Base-by-base conservation (phyloP, 116 monocot genomes). In the Posidonia oceanica region DNA sequence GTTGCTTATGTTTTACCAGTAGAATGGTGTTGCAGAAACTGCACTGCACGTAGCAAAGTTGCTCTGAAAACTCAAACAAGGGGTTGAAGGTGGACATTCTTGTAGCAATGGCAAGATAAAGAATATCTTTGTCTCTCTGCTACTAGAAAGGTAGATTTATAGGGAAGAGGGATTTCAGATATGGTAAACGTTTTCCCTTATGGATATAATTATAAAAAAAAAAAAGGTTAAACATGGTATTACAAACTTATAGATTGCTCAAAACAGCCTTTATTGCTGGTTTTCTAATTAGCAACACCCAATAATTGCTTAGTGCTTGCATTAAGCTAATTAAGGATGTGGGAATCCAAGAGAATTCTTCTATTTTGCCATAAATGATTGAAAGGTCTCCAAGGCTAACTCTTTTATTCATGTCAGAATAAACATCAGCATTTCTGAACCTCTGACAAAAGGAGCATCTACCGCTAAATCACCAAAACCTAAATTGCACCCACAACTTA, bases 21-120 rank as follows among this genome's bases (percentile, higher is more conserved):
- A 97, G 72, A 52, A 92, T 80, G 66, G 97, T 97, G 58, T 72
- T 68, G 83, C 97, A 97, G 75, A 92, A 87, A 22, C 83, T 81
- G 79, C 97, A 97, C 62, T 97, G 91, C 23, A 97, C 92, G n/a
- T 92, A 97, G 74, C 91, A 87, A 4, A 97, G 86, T 58, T 83
- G 88, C 67, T 91, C 86, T 36, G 82, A 54, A 63, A 94, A 79
- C 5, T 91, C 88, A 48, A 84, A 70, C 59, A 85, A 69, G 48
- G 85, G 64, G 68, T 79, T 70, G 79, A 72, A 74, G 39, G 73
- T 17, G 54, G 87, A 70, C 90, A 86, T 86, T 53, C 52, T 53
- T 37, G 29, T 8, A 22, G 42, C 29, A 68, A 53, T 10, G 36
- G 68, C 4, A 17, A 52, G 29, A 20, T 15, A 6, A 62, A 72